These are phyloP conservation scores for Penicillium parvum DNA, from an alignment of 495 filamentous ascomycete species.

Conservation along the genomic window DNA sequence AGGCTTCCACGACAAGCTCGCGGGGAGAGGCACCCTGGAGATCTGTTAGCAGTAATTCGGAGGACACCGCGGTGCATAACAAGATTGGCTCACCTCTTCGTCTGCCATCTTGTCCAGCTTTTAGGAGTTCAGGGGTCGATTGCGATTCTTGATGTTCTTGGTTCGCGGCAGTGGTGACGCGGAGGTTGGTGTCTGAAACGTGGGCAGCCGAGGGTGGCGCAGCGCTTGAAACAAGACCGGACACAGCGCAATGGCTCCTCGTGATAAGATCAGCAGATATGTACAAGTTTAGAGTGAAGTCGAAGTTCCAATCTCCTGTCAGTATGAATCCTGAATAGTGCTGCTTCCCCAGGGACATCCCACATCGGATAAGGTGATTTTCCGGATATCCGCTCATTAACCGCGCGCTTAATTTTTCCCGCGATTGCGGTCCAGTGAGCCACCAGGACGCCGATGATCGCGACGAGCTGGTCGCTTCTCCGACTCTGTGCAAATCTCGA, in stretches of 20 bases:
- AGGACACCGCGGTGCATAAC: slow-evolving; percentile 5
- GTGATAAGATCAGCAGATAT: slow-evolving; percentile 10
- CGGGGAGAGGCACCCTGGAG: slow-evolving; percentile 74
- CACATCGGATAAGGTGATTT: slow-evolving; percentile 19
- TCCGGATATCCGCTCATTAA: slow-evolving; percentile 20
- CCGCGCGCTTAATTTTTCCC: slow-evolving; percentile 24
- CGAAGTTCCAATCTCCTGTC: slow-evolving; percentile 5
- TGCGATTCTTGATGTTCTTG: slow-evolving; percentile 1
- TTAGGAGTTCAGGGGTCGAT: not conserved
- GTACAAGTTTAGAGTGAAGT: slow-evolving; percentile 12
- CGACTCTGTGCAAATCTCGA: too few relatives aligned
- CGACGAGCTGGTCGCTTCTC: not conserved
- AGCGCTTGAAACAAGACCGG: not conserved
- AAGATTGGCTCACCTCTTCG: slow-evolving; percentile 43
- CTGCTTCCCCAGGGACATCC: slow-evolving; percentile 22
- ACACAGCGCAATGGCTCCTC: not conserved
- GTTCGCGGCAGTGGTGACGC: slow-evolving; percentile 11
- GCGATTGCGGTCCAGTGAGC: too few relatives aligned
- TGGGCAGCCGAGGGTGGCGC: slow-evolving; percentile 5
- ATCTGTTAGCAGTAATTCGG: slow-evolving; percentile 8
- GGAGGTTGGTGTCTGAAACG: slow-evolving; percentile 11
- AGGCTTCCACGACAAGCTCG: slow-evolving; percentile 89
- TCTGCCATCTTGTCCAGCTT: slow-evolving; percentile 35
- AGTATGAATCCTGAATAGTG: slow-evolving; percentile 4
- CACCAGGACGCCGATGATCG: not conserved